Evolutionary conservation across 345 rosid species (phyloP).

Genomic region (Citrus mangshanensis): DNA sequence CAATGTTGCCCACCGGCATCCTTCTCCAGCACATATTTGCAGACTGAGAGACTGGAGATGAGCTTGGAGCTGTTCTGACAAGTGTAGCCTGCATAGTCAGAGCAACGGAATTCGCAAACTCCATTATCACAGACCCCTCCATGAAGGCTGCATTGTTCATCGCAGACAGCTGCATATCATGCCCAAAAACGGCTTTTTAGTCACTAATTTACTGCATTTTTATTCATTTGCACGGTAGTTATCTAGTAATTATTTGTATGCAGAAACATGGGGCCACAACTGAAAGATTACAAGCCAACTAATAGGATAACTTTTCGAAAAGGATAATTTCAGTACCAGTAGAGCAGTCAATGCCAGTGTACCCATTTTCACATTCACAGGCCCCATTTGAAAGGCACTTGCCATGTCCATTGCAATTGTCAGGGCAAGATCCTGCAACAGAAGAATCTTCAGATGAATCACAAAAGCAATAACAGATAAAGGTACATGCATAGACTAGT

Average conservation of each 20-base stretch:
- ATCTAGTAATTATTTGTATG: not conserved
- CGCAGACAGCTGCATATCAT: constrained; percentile 73
- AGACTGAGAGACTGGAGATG: constrained; percentile 73
- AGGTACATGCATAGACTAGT: not conserved
- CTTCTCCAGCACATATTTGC: constrained; percentile 79
- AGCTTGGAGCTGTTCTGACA: constrained; percentile 96
- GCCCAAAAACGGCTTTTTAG: not conserved
- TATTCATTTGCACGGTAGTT: not conserved
- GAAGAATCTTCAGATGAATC: constrained; percentile 1
- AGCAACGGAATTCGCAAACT: constrained; percentile 97
- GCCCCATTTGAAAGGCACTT: constrained; percentile 73
- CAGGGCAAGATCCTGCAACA: constrained; percentile 78
- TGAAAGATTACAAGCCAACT: not conserved
- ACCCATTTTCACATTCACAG: constrained; percentile 74
- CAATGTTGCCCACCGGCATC: constrained; percentile 81
- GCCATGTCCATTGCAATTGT: constrained; percentile 74
- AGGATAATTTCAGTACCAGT: constrained; percentile 54
- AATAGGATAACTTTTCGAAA: not conserved
- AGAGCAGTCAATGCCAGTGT: constrained; percentile 90
- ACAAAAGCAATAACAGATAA: not conserved
- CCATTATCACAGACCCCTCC: constrained; percentile 99
- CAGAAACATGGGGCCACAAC: not conserved
- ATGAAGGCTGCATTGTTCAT: constrained; percentile 97
- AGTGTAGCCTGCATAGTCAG: constrained; percentile 96
- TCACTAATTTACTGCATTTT: not conserved